Evolutionary conservation across 2,329 filamentous ascomycete genomes (phyloP), one percentile per base, ranked within the genome.

Genomic region (Cytospora leucostoma): DNA sequence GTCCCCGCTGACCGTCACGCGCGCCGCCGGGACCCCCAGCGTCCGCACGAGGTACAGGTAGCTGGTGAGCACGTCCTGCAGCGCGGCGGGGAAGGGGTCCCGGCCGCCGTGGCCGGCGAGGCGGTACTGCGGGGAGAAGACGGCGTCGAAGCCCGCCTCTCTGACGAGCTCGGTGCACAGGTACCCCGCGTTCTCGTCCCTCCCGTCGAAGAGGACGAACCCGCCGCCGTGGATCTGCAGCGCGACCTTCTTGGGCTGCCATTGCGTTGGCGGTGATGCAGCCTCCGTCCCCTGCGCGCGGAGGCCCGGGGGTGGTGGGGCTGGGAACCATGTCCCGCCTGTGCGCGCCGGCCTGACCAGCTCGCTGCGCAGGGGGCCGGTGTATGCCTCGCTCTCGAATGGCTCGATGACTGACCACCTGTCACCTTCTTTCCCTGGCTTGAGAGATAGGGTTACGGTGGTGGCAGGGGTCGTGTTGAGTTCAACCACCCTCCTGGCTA

Each of bases 221-320:
- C 77, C 80, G 49, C 81, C 81, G 53, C 80, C 80, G 67, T 83
- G 81, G 60, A 82, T 72, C 64, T 82, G 80, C 7, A 82, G 71
- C 8, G 81, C 68, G 1, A 82, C 74, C 1, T 67, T 72, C 33
- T 58, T 65, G 27, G 27, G 27, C 27, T 4, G 27, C 27, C 27
- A 27, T 2, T 12, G 32, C 27, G 19, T 27, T 40, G 21, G 32
- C 44, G 15, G 35, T 5, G 35, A 12, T 21, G 52, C 64, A 27
- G 2, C 27, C 27, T 27, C 27, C 2, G 27, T 27, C 27, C 27
- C 27, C 4, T 27, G 27, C 27, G 27, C 27, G 27, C 27, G 27
- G 27, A 27, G 27, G 27, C 27, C 27, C 27, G 27, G 27, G 27
- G 27, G 27, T 5, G 57, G 64, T 8, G 49, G 11, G 6, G 17